Evolutionary conservation across 257 asterid species (phyloP).

Genomic region (Solanum lycopersicoides): DNA sequence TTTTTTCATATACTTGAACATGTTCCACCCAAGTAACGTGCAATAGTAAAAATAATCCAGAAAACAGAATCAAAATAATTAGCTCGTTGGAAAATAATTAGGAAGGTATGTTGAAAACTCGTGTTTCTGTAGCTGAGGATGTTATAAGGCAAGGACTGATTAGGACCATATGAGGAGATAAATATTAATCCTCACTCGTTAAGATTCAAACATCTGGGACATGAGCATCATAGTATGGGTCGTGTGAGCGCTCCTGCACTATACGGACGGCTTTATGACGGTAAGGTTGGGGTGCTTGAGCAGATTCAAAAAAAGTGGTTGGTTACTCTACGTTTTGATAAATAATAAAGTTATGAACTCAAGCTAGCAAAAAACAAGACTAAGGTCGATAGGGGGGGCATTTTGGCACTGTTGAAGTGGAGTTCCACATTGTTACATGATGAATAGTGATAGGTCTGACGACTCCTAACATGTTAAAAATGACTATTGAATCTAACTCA

Average conservation of each 20-base stretch:
- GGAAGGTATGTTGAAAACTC: not conserved
- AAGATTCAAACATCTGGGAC: not conserved
- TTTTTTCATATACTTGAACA: slow-evolving; percentile 63
- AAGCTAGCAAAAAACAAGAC: no score
- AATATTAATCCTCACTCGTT: not conserved
- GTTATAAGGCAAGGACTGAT: not conserved
- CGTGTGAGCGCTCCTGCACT: no score
- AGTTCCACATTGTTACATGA: not conserved
- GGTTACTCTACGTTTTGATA: no score
- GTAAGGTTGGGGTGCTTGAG: no score
- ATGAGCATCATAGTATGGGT: not conserved
- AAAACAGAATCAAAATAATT: not conserved
- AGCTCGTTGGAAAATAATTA: not conserved
- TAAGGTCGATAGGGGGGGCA: no score
- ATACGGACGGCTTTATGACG: no score
- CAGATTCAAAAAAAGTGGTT: no score
- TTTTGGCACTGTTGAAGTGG: no score
- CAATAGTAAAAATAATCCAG: not conserved
- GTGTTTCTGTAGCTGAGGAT: not conserved
- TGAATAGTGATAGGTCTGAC: not conserved
- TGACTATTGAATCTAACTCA: not conserved
- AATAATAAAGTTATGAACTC: no score
- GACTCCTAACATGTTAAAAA: not conserved
- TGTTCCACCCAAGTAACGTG: slow-evolving; percentile 80
- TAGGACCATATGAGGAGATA: not conserved